Base-by-base conservation (phyloP, 2,329 filamentous ascomycete genomes). In the Cladosporium sp. region DNA sequence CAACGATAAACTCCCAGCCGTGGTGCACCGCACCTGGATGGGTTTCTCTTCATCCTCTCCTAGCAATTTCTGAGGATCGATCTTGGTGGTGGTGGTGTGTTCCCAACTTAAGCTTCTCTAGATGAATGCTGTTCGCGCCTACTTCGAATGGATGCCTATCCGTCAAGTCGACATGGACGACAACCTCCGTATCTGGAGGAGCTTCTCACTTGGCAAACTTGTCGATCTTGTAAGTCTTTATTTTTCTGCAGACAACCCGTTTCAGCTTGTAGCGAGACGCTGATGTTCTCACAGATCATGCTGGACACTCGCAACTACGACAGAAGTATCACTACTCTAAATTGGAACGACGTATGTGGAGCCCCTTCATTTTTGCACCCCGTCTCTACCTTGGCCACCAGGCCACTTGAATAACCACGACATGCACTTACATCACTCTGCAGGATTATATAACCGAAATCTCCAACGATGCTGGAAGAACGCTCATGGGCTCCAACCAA, bases 301-400 rank as follows among this genome's bases (percentile, higher is more conserved):
- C 72, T 81, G 16, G 79, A 81, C 60, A 81, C 79, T 1, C 74
- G 79, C 5, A 71, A 80, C 33, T 80, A 81, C 66, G 79, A 80
- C 67, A 77, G 79, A 14, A 78, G 75, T 7, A 79, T 81, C 61
- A 81, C 79, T 1, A 77, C 79, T 64, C 71, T 81, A 1, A 49
- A 79, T 69, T 86, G 84, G 82, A 90, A 90, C 72, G 83, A 82
- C 0, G 40, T 46, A 46, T 21, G 40, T 46, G 21, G n/a, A 46
- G n/a, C 10, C n/a, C 40, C n/a, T 11, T 12, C n/a, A 5, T 12
- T n/a, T 8, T 46, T 7, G 7, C n/a, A 46, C 10, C 5, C 10
- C 40, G 8, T 21, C 10, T 6, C n/a, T 4, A 46, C 10, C n/a
- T 8, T 12, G 10, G 10, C 12, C 8, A 11, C n/a, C 3, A 5